These are phyloP conservation scores for Hypoxylon fuscum DNA, from an alignment of 495 filamentous ascomycete species.

Conservation along the genomic window DNA sequence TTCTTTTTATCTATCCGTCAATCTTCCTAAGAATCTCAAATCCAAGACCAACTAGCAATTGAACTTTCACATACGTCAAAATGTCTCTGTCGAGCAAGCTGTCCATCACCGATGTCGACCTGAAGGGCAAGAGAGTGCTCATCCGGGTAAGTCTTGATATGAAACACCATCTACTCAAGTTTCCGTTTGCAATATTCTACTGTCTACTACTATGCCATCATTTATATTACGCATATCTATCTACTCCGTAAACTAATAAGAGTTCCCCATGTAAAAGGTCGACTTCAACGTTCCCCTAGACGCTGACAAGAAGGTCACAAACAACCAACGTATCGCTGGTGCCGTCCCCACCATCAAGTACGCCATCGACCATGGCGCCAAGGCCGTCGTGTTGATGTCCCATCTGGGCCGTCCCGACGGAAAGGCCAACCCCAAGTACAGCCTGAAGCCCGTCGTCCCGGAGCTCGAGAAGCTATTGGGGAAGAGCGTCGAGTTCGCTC, in stretches of 20 bases:
- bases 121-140: conserved; percentile 97
- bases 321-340: conserved; percentile 97
- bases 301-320: conserved; percentile 89
- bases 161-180: neutral
- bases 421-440: conserved; percentile 89
- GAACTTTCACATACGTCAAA: conserved; percentile 43
- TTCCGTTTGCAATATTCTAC: neutral
- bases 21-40: conserved; percentile 6
- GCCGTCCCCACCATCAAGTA: conserved; percentile 98
- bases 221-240: neutral
- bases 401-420: conserved; percentile 97
- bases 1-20: conserved; percentile 7
- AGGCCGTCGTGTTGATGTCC: conserved; percentile 97
- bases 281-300: conserved; percentile 99
- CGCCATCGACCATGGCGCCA: conserved; percentile 91
- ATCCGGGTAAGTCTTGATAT: conserved; percentile 81
- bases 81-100: conserved; percentile 99
- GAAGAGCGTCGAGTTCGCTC: conserved; percentile 83
- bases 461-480: conserved; percentile 92
- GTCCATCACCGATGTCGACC: conserved; percentile 92
- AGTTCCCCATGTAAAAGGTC: conserved; percentile 69
- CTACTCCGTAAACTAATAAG: conserved; percentile 16
- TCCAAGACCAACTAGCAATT: conserved; percentile 18
- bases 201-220: conserved; percentile 6
- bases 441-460: conserved; percentile 87